Conservation (phyloP, 768 basidiomycete genomes). For the Podaxis sp. region DNA sequence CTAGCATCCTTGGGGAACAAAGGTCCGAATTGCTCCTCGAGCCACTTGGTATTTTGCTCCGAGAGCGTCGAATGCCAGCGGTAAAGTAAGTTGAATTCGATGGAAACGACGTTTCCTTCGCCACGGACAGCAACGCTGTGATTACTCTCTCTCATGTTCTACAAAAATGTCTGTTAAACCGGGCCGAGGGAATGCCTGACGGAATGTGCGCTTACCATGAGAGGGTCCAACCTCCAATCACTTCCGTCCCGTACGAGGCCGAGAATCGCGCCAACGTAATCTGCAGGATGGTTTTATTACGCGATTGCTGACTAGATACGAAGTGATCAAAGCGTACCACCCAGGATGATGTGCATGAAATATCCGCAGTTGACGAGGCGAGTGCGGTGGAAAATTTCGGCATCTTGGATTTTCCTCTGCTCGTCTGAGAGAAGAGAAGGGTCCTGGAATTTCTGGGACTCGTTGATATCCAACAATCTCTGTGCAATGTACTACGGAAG, state of each 20-base stretch:
- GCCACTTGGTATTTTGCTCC: constrained; percentile 55
- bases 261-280: constrained; percentile 76
- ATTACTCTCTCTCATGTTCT: constrained; percentile 50
- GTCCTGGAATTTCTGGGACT: constrained; percentile 46
- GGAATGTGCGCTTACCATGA: constrained; percentile 41
- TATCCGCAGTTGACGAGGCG: constrained; percentile 73
- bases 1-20: constrained; percentile 44
- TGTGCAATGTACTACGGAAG: constrained; percentile 62
- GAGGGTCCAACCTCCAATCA: constrained; percentile 69
- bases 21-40: constrained; percentile 42
- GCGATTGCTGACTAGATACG: neutral
- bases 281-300: constrained; percentile 24
- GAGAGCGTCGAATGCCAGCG: constrained; percentile 69
- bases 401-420: constrained; percentile 50
- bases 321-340: constrained; percentile 31
- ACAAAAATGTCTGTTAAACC: neutral
- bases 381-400: constrained; percentile 75
- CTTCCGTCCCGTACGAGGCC: constrained; percentile 64
- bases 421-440: constrained; percentile 24
- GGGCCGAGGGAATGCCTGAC: neutral
- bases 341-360: constrained; percentile 70
- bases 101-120: constrained; percentile 71
- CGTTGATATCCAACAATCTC: constrained; percentile 69
- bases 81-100: constrained; percentile 73
- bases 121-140: constrained; percentile 63